Percentiles rank a stretch among this genome's conserved stretches.
Evolutionary conservation across 257 asterid genomes (phyloP).

Genomic region (Solanum etuberosum): DNA sequence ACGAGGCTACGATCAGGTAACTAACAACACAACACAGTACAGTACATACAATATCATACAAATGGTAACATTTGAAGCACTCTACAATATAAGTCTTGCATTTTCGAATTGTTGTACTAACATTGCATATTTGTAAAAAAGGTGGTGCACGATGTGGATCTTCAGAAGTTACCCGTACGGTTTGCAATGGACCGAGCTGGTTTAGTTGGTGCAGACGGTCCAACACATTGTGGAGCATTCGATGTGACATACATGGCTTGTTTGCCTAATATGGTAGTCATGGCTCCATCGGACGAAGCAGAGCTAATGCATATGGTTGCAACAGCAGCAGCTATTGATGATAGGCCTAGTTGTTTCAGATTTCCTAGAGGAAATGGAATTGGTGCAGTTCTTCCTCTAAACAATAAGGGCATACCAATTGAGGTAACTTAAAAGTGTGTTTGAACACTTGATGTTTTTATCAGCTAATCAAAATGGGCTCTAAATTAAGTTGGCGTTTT

Average conservation of each 20-base stretch:
- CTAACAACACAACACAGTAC: background rate
- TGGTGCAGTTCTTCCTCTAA: conserved; percentile 42
- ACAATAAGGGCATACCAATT: conserved; percentile 49
- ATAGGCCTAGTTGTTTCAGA: conserved; percentile 67
- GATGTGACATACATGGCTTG: conserved; percentile 80
- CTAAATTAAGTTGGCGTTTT: background rate
- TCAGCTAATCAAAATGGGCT: background rate
- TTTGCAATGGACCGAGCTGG: conserved; percentile 87
- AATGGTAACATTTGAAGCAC: background rate
- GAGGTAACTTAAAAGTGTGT: conserved; percentile 24
- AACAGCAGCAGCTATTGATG: conserved; percentile 69
- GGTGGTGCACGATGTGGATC: conserved; percentile 88
- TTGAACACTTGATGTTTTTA: background rate
- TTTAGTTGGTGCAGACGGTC: conserved; percentile 79
- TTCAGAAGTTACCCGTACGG: conserved; percentile 71
- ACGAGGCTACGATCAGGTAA: conserved; percentile 76
- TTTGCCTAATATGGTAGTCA: conserved; percentile 77
- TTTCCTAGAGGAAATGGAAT: conserved; percentile 72
- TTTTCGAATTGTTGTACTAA: background rate
- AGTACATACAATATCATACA: background rate
- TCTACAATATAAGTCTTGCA: background rate
- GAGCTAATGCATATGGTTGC: conserved; percentile 83
- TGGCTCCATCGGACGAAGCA: conserved; percentile 83
- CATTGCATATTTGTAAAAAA: background rate
- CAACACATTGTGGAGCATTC: conserved; percentile 80